Base-by-base conservation (phyloP, 2,329 filamentous ascomycete genomes). In the Diplodia corticola region DNA sequence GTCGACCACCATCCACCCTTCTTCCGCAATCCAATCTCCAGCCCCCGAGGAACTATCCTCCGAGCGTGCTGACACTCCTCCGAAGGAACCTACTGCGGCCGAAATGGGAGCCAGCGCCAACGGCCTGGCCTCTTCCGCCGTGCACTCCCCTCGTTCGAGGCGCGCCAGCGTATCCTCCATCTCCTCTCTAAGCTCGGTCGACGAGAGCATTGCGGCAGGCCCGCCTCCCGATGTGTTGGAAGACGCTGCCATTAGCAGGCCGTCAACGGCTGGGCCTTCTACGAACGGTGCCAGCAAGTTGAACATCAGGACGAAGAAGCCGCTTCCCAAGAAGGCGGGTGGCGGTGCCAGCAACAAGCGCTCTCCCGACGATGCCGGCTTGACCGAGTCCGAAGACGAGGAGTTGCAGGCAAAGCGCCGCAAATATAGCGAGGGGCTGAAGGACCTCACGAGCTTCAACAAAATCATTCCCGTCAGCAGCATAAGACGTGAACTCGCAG, bases 181-280 rank as follows among this genome's bases (percentile, higher is more conserved):
- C 1, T 65, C 64, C 3, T 59, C 53, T 24, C 55, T 66, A 2
- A 66, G 64, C 44, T 66, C 64, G 7, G 55, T 66, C 20, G 55
- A 66, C n/a, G 64, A 66, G 35, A 63, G 15, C n/a, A 61, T 66
- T 22, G 55, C 55, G 17, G 55, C 54, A 9, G 64, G 55, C 28
- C 64, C 64, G 24, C 64, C 64, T 24, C 64, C 55, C 24, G 55
- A 61, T 13, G 63, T 24, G 9, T 33, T 65, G 51, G 57, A 33
- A 17, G 37, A 64, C 13, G 50, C 61, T 5, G 35, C 50, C 37
- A 7, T 64, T 17, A 65, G 24, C 26, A 54, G 40, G 63, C 37
- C 51, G 3, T 24, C 51, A 6, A 35, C 51, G 12, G 28, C n/a
- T 22, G 50, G n/a, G 15, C 51, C 40, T 9, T 30, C 50, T 13